Evolutionary conservation across 2,329 filamentous ascomycete species (phyloP).

Genomic region (Cladophialophora immunda): DNA sequence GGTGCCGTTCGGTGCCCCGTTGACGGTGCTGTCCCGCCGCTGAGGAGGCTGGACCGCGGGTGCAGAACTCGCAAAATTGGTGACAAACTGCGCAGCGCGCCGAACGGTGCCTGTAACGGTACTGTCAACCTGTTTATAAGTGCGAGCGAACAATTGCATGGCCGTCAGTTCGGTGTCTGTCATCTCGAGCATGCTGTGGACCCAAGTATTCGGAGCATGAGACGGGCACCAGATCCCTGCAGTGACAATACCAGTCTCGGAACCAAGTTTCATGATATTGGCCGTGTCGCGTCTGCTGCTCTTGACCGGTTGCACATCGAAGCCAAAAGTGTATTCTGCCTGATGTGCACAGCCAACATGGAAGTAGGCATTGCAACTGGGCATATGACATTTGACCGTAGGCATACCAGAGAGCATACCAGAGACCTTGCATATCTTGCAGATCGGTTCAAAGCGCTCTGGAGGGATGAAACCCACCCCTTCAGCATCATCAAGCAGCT

Average conservation of each 20-base stretch:
- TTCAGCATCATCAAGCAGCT: conserved; percentile 83
- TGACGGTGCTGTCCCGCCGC: conserved; percentile 66
- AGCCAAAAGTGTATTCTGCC: conserved; percentile 82
- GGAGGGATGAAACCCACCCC: conserved; percentile 84
- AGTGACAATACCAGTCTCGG: conserved; percentile 83
- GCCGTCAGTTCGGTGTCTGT: conserved; percentile 78
- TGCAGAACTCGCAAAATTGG: conserved; percentile 48
- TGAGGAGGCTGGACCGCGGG: conserved; percentile 49
- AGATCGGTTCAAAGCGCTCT: conserved; percentile 76
- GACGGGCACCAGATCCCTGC: conserved; percentile 92
- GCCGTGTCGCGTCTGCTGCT: conserved; percentile 83
- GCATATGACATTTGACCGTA: conserved; percentile 79
- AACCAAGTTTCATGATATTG: conserved; percentile 80
- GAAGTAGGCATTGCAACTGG: conserved; percentile 62
- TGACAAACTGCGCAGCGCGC: conserved; percentile 77
- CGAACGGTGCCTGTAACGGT: conserved; percentile 89
- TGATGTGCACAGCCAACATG: conserved; percentile 93
- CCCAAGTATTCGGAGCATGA: conserved; percentile 68
- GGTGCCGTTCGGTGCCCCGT: conserved; percentile 43
- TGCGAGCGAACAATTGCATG: conserved; percentile 84
- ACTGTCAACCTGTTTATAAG: conserved; percentile 94
- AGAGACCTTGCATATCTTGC: conserved; percentile 81
- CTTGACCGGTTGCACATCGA: conserved; percentile 90
- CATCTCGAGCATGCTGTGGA: conserved; percentile 81
- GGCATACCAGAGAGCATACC: conserved; percentile 68